Base-by-base conservation (phyloP, 352 stramenopile species). In the Phytopythium helicoides region DNA sequence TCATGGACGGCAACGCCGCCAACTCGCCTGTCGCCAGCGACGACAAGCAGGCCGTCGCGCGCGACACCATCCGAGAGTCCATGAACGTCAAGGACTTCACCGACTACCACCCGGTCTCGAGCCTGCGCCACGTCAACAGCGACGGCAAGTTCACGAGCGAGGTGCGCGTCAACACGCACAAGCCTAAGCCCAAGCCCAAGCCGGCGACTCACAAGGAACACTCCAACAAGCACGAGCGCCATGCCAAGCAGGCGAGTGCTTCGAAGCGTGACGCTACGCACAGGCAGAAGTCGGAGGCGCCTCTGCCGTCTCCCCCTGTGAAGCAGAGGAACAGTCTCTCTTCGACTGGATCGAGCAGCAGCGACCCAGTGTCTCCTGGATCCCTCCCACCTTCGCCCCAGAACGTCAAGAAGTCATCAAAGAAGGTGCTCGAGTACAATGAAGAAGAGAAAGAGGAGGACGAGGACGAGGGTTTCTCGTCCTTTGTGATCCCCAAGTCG, bases 81-180 rank as follows among this genome's bases (percentile, higher is more conserved):
- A 81, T 94, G 58, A 60, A 88, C 22, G 81, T 89, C 46, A 89
- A 91, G 64, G 67, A 85, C 54, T 94, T 90, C 56, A 89, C 69
- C 9, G 73, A 68, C 15, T 86, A 85, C 37, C 64, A 84, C 52
- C 66, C 75, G 3, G 69, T 74, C 19, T 56, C 69, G 9, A 75
- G 65, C 25, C 49, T 70, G 33, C 71, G 76, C 54, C 18, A 68
- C 3, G 80, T 90, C 33, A 83, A 87, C 56, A 84, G 79, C 54
- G 77, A 87, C 48, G 81, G 81, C 18, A 68, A 70, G 28, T 92
- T 92, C 63, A 70, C 69, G 16, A 62, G 56, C 25, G 68, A 58
- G 18, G 54, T 38, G 12, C 22, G 54, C 15, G 40, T 36, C 15
- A 54, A 49, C 22, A 52, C 44, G 42, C 31, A 54, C 46, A 63